phyloP scores from a whole-genome alignment of 2,329 filamentous ascomycete species.

The Calonectria pauciramosa region DNA sequence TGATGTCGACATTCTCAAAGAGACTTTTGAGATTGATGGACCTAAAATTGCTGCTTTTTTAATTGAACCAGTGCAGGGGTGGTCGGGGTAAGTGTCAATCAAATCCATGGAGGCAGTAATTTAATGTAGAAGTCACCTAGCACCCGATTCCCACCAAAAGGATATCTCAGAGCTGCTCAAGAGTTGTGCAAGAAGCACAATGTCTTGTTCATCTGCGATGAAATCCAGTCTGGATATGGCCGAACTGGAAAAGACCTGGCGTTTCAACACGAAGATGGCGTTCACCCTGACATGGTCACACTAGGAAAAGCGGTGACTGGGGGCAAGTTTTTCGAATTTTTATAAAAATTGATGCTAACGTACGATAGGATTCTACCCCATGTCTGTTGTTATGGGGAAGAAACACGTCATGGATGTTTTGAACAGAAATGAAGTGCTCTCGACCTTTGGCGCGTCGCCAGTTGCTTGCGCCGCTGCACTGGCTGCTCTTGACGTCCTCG shows the following conservation, averaged over 20 bases:
- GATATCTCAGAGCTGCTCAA: constrained; percentile 80
- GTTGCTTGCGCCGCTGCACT: constrained; percentile 25
- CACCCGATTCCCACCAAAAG: constrained; percentile 23
- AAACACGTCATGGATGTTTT: constrained; percentile 27
- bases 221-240: constrained; percentile 94
- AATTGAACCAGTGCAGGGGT: constrained; percentile 83
- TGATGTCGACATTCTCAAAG: constrained; percentile 7
- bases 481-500: constrained; percentile 23
- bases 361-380: constrained; percentile 7
- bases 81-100: not conserved
- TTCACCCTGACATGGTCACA: not conserved
- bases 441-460: constrained; percentile 11
- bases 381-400: constrained; percentile 23
- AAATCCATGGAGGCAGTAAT: too few relatives aligned
- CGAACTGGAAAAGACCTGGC: constrained; percentile 90
- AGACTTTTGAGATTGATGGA: constrained; percentile 21
- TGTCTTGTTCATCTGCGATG: constrained; percentile 90
- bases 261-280: not conserved
- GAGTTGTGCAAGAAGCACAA: constrained; percentile 92
- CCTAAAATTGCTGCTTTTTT: not conserved
- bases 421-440: constrained; percentile 16
- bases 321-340: not conserved
- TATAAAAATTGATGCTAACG: not conserved
- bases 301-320: constrained; percentile 6
- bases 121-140: not conserved